Evolutionary conservation across 148 eudicot genomes (phyloP), one percentile per base, ranked within the genome.

Genomic region (Camellia granthamiana): DNA sequence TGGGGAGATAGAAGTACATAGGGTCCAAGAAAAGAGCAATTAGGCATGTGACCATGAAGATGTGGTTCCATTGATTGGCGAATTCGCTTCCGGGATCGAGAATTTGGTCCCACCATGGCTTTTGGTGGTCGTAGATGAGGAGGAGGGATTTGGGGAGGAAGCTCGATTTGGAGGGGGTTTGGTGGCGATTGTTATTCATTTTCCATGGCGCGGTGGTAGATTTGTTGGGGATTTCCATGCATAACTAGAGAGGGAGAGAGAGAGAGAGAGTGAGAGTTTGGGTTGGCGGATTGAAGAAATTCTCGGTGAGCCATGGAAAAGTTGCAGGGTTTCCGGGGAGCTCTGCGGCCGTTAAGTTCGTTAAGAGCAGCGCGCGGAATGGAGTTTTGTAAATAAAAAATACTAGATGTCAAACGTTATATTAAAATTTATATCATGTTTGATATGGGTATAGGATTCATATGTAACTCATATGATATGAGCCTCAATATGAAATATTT

Each of bases 11-110:
- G 79, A 95, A 91, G 83, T 91, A 95, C 42, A 93, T 77, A 0
- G 98, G 98, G 69, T 95, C 98, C 7, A 95, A 76, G 84, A 93
- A 95, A 14, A 95, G 94, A 7, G 94, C 91, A 18, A 85, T 10
- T 13, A 95, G 74, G 70, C 91, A 89, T 51, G 91, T 80, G n/a
- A 90, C 77, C 18, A 95, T 72, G 84, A 95, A 95, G 51, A 95
- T 72, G 75, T 88, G 86, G 83, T 95, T 93, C 98, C 98, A 95
- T 80, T 79, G 72, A 61, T 81, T 80, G 6, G 90, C 89, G 65
- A 91, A 81, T 3, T 86, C 84, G 77, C 95, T 85, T 1, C 86
- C 85, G 1, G 98, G 98, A 43, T 91, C 90, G 47, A 89, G 88
- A 52, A 94, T 90, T 65, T 88, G 85, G 1, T 71, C 11, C 90